Percentiles rank a stretch among this genome's conserved stretches.
These are phyloP conservation scores for Fraxinus latifolia DNA, from an alignment of 305 asterid genomes.

Conservation along the genomic window DNA sequence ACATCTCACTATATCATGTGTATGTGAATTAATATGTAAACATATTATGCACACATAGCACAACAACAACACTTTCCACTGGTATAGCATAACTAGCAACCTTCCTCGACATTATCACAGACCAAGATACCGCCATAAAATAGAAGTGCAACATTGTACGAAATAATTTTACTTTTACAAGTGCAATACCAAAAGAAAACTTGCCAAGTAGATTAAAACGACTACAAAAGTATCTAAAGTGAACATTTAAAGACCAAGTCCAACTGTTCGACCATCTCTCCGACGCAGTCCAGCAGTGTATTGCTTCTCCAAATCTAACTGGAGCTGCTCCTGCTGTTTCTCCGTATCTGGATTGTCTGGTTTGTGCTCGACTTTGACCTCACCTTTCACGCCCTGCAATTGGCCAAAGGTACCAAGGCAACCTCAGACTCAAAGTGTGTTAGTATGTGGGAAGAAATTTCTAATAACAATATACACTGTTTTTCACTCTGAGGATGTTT, in stretches of 20 bases:
- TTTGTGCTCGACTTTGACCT: conserved; percentile 52
- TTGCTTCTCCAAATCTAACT: conserved; percentile 90
- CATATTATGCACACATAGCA: neutral
- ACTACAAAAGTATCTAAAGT: conserved; percentile 20
- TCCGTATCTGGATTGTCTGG: conserved; percentile 61
- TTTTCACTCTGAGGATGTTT: neutral
- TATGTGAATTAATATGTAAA: neutral
- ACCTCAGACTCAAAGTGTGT: conserved; percentile 98
- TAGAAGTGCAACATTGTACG: neutral
- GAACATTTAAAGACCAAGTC: conserved; percentile 70
- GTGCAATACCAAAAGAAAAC: conserved; percentile 14
- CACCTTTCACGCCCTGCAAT: conserved; percentile 99
- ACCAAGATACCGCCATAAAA: neutral
- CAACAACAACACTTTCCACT: neutral
- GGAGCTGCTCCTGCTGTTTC: conserved; percentile 87
- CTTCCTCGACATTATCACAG: neutral
- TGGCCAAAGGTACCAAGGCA: conserved; percentile 92
- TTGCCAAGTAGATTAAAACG: conserved; percentile 7
- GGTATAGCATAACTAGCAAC: neutral
- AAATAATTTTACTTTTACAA: neutral
- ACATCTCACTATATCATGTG: neutral
- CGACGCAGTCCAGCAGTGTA: conserved; percentile 98
- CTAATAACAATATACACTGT: neutral
- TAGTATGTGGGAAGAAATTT: conserved; percentile 47
- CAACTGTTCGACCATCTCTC: conserved; percentile 98